Conservation (phyloP, 495 filamentous ascomycete species). For the Cryomyces antarcticus region DNA sequence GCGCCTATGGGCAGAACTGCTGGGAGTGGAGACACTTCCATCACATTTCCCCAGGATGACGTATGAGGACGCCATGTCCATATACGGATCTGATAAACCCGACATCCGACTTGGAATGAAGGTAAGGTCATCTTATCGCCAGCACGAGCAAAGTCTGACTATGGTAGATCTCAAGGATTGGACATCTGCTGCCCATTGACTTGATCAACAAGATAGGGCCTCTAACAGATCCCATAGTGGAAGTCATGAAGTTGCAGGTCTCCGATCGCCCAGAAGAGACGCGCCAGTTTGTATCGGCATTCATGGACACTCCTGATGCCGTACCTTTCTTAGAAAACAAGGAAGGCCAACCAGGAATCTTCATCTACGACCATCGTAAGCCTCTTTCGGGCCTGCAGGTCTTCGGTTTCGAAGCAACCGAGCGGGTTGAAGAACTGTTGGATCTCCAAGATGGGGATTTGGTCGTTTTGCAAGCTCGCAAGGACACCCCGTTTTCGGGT, state of each 20-base stretch:
- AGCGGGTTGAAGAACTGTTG: slow-evolving; percentile 31
- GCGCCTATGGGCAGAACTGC: slow-evolving; percentile 27
- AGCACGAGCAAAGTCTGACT: slow-evolving; percentile 6
- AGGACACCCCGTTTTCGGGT: slow-evolving; percentile 34
- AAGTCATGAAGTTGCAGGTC: slow-evolving; percentile 43
- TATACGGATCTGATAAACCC: slow-evolving; percentile 80
- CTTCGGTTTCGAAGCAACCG: slow-evolving; percentile 55
- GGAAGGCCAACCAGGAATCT: slow-evolving; percentile 53
- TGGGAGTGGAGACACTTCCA: slow-evolving; percentile 13
- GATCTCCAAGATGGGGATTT: slow-evolving; percentile 48
- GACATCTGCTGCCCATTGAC: slow-evolving; percentile 39
- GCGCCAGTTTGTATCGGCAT: slow-evolving; percentile 37
- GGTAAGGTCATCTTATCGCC: slow-evolving; percentile 15
- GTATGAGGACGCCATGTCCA: slow-evolving; percentile 61
- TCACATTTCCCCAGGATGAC: slow-evolving; percentile 35
- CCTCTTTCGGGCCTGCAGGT: slow-evolving; percentile 51
- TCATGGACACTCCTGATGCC: slow-evolving; percentile 47
- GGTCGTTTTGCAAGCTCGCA: slow-evolving; percentile 60
- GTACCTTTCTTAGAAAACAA: slow-evolving; percentile 39
- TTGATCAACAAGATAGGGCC: slow-evolving; percentile 52
- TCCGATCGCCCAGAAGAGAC: slow-evolving; percentile 26
- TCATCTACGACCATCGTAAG: slow-evolving; percentile 45
- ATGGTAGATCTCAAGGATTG: slow-evolving; percentile 39
- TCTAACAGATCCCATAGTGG: slow-evolving; percentile 40
- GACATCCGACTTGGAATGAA: slow-evolving; percentile 47